phyloP scores from a whole-genome alignment of 306 rosid genomes.

The Prunus dulcis region DNA sequence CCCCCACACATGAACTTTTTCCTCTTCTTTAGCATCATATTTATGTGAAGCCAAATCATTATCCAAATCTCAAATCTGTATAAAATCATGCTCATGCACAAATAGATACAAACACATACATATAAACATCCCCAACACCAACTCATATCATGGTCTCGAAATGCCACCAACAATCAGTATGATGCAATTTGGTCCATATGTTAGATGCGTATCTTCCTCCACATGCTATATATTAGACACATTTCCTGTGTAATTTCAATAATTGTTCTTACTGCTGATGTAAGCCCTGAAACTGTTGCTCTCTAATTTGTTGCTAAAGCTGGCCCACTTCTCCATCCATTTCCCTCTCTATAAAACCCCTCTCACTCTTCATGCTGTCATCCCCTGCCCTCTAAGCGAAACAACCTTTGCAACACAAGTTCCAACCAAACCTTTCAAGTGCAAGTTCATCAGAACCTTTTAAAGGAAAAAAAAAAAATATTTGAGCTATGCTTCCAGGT shows the following conservation, averaged over 20 bases:
- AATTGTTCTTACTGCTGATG: constrained; percentile 45
- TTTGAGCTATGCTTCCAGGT: constrained; percentile 48
- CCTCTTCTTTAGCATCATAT: constrained; percentile 6
- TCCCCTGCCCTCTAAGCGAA: constrained; percentile 23
- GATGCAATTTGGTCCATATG: constrained; percentile 7
- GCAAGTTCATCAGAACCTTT: not conserved
- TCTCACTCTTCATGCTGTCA: constrained; percentile 27
- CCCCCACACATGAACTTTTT: constrained; percentile 14
- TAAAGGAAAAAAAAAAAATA: not conserved
- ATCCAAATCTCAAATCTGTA: constrained; percentile 19
- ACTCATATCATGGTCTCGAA: constrained; percentile 21
- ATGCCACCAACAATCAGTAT: constrained; percentile 18
- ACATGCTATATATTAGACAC: constrained; percentile 36
- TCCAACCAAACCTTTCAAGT: constrained; percentile 10
- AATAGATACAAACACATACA: constrained; percentile 5
- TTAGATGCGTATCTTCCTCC: constrained; percentile 29
- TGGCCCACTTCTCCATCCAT: constrained; percentile 43
- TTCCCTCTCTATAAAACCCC: constrained; percentile 50
- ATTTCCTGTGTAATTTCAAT: constrained; percentile 35
- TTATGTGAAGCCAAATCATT: constrained; percentile 17
- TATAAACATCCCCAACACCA: not conserved
- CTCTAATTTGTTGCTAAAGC: constrained; percentile 19
- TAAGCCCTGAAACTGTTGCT: constrained; percentile 45
- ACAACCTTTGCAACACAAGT: constrained; percentile 2
- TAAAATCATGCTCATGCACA: constrained; percentile 19